Base-by-base conservation (phyloP, 495 filamentous ascomycete genomes). In the Talaromyces proteolyticus region DNA sequence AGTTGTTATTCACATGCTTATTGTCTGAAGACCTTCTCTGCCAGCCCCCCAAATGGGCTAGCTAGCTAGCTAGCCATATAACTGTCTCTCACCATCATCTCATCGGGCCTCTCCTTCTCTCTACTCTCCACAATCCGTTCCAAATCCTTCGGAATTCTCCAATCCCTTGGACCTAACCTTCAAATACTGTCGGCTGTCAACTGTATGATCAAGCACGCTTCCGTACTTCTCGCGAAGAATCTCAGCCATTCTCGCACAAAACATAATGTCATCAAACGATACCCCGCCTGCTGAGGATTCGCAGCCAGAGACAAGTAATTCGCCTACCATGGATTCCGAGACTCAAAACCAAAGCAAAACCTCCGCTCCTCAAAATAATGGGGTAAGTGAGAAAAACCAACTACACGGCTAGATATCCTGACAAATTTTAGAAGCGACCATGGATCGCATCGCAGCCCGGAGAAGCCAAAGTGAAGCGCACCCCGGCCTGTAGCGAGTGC, bases 401-500 rank as follows among this genome's bases (percentile, higher is more conserved):
- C n/a, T n/a, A n/a, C n/a, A n/a, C n/a, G n/a, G n/a, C n/a, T n/a
- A n/a, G n/a, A n/a, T n/a, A n/a, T n/a, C n/a, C n/a, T n/a, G n/a
- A n/a, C n/a, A n/a, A n/a, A n/a, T n/a, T 47, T 21, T n/a, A 23
- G 43, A 39, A 19, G 14, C 3, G 41, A 23, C 26, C 29, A 8
- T 24, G 26, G 2, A 1, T 22, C 40, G 6, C 8, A 4, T 34
- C 44, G 42, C 29, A n/a, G n/a, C 11, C 5, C 42, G 14, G 42
- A 44, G 5, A 22, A 36, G 6, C 4, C 1, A 40, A 22, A 20
- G 14, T 36, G 8, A 51, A 53, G 50, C 11, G 51, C 26, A 47
- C 36, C 1, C 51, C 43, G 12, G 57, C 51, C 6, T 59, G 57
- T 39, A 14, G 1, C 7, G 40, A 16, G n/a, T 59, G 57, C 40